A percentile compares a stretch with the other conserved stretches of the same genome.
These are phyloP conservation scores for Ambrosia hybrid DNA, from an alignment of 140 eudicot species.

Conservation along the genomic window DNA sequence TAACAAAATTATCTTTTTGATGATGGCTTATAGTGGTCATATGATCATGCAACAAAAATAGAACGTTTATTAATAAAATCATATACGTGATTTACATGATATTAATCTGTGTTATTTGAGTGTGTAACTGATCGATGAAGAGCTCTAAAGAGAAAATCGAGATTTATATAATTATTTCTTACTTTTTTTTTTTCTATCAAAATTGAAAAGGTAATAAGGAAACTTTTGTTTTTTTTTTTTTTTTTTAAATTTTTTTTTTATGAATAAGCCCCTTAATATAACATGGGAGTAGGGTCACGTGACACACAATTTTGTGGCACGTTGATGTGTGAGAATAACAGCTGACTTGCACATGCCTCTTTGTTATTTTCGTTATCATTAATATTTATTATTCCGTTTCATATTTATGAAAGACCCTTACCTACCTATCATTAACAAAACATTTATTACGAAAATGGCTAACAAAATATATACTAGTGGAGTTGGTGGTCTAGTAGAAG, in stretches of 20 bases:
- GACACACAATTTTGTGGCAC: conserved; percentile 37
- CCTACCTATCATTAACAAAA: conserved; percentile 8
- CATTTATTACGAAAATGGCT: conserved; percentile 7
- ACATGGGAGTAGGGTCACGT: conserved; percentile 42
- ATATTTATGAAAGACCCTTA: conserved; percentile 6
- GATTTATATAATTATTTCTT: no score
- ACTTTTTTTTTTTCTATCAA: no score
- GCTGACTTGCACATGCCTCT: conserved; percentile 39
- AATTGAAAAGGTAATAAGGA: background rate
- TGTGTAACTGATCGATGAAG: background rate
- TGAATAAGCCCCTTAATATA: conserved; percentile 15
- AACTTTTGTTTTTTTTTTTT: no score
- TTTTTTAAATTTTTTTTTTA: background rate
- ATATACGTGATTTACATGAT: background rate
- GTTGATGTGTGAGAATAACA: conserved; percentile 35
- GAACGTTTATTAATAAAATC: no score
- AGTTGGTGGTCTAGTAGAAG: no score
- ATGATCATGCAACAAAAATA: background rate
- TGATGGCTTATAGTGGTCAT: background rate
- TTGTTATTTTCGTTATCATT: conserved; percentile 4
- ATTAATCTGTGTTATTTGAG: background rate
- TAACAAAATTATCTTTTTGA: background rate
- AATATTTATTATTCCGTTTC: background rate
- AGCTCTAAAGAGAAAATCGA: background rate
- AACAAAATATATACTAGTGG: background rate